Evolutionary conservation across 129 eudicot species (phyloP).

Genomic region (Tagetes patula): DNA sequence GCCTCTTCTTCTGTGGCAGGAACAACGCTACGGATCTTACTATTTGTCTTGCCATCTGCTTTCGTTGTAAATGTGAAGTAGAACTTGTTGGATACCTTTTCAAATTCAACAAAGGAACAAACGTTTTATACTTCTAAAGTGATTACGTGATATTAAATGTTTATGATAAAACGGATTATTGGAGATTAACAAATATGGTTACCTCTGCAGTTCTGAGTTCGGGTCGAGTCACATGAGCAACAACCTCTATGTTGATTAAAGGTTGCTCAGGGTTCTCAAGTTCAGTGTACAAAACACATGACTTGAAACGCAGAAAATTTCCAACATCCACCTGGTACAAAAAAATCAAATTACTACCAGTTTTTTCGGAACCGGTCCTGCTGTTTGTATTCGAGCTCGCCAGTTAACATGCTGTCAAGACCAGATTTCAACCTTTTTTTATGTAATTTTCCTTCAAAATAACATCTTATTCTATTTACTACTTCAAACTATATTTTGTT

Average conservation of each 20-base stretch:
- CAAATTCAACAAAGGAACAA: constrained; percentile 17
- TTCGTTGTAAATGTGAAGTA: constrained; percentile 84
- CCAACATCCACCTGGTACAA: constrained; percentile 89
- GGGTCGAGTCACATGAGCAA: constrained; percentile 93
- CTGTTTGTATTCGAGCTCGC: too few species aligned
- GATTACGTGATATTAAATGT: not conserved
- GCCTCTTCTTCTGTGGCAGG: constrained; percentile 98
- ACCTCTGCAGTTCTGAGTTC: constrained; percentile 89
- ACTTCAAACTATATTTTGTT: too few species aligned
- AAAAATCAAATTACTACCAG: constrained; percentile 10
- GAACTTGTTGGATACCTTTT: constrained; percentile 89
- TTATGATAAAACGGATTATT: not conserved
- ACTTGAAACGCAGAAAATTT: constrained; percentile 82
- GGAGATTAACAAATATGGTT: constrained; percentile 7
- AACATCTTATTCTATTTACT: too few species aligned
- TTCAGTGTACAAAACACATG: constrained; percentile 85
- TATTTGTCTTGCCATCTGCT: constrained; percentile 35
- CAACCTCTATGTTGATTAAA: constrained; percentile 86
- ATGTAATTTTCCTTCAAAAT: too few species aligned
- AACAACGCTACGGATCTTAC: constrained; percentile 69
- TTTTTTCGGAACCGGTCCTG: too few species aligned
- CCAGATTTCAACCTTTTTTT: too few species aligned
- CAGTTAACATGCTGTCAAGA: too few species aligned
- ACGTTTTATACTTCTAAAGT: not conserved
- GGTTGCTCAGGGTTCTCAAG: constrained; percentile 70